Percentiles rank a stretch among this genome's conserved stretches.
phyloP scores from a whole-genome alignment of 306 rosid species.

The Pachyrhizus erosus region DNA sequence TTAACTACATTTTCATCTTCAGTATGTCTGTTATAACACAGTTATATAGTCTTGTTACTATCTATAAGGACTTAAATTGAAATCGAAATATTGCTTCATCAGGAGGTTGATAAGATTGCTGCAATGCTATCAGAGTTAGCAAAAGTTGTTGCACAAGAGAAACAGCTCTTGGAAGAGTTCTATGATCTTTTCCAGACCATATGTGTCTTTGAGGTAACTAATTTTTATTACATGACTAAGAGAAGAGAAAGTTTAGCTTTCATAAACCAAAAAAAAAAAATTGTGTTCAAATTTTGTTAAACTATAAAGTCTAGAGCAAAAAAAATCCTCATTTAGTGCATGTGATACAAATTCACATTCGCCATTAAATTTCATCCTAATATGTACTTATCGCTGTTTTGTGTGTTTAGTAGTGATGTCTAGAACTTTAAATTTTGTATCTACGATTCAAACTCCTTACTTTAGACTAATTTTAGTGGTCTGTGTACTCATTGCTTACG shows the following conservation, averaged over 20 bases:
- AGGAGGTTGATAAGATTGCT: slow-evolving; percentile 62
- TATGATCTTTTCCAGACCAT: slow-evolving; percentile 54
- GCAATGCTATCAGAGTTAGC: slow-evolving; percentile 66
- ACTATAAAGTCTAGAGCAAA: not conserved
- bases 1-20: slow-evolving; percentile 48
- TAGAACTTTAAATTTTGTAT: too few relatives aligned
- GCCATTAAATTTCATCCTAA: not conserved
- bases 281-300: not conserved
- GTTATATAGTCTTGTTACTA: not conserved
- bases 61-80: slow-evolving; percentile 21
- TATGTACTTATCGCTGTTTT: not conserved
- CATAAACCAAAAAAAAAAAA: not conserved
- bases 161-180: slow-evolving; percentile 67
- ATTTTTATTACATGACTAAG: not conserved
- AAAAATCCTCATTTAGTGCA: not conserved
- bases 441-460: too few relatives aligned
- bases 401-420: too few relatives aligned
- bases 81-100: slow-evolving; percentile 14
- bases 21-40: slow-evolving; percentile 42
- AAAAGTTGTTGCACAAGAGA: slow-evolving; percentile 68
- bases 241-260: not conserved
- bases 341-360: not conserved
- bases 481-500: not conserved
- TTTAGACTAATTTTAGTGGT: too few relatives aligned
- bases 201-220: slow-evolving; percentile 65